Percentiles rank a stretch among this genome's conserved stretches.
Evolutionary conservation across 306 rosid genomes (phyloP).

Genomic region (Crotalaria pallida): DNA sequence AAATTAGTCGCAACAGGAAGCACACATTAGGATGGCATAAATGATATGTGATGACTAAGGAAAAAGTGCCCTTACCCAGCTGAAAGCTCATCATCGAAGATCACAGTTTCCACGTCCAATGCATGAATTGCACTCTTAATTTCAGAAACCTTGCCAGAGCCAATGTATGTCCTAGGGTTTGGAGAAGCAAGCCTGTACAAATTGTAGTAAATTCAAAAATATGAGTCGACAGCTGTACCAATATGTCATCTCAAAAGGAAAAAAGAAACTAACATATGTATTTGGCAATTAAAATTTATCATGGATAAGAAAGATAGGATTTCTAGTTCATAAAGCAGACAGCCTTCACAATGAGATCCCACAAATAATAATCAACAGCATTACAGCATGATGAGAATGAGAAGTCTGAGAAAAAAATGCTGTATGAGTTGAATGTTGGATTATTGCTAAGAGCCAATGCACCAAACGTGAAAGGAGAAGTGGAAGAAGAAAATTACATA

Average conservation of each 20-base stretch:
- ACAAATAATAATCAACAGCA: background rate
- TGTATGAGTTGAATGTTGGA: background rate
- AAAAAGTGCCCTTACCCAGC: conserved; percentile 57
- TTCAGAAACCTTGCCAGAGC: conserved; percentile 93
- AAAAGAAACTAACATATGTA: background rate
- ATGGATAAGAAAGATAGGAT: background rate
- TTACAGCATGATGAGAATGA: background rate
- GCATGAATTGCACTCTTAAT: conserved; percentile 83
- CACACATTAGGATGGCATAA: conserved; percentile 12
- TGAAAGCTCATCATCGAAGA: conserved; percentile 93
- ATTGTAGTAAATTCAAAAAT: conserved; percentile 7
- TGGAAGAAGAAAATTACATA: background rate
- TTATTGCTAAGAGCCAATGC: background rate
- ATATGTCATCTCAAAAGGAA: background rate
- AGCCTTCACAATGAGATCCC: background rate
- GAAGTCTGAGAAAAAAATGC: background rate
- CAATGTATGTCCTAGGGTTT: conserved; percentile 90
- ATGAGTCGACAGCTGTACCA: conserved; percentile 4
- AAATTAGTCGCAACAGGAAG: background rate
- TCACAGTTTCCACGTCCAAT: conserved; percentile 73
- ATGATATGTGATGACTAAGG: background rate
- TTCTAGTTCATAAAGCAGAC: conserved; percentile 13
- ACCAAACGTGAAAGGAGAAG: background rate
- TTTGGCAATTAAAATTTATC: background rate
- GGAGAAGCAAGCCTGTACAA: conserved; percentile 68